Evolutionary conservation across 164 flowering plant species (phyloP).

Genomic region (Annona cherimola): DNA sequence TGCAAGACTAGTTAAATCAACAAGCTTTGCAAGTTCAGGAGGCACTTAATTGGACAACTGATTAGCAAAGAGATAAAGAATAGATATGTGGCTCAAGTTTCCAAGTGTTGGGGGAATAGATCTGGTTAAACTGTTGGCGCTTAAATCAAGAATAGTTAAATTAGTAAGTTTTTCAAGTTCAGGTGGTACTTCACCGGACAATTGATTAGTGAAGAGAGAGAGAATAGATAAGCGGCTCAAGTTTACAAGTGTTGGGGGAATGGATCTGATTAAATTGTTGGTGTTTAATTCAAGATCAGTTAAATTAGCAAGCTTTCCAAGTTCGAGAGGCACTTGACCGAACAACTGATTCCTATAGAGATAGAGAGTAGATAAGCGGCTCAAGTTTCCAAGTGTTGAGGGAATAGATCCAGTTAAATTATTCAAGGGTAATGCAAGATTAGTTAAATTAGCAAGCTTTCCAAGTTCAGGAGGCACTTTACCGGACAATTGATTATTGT

Average conservation of each 20-base stretch:
- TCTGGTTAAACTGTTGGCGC: too few relatives aligned
- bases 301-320: conserved; percentile 9
- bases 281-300: conserved; percentile 11
- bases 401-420: conserved; percentile 42
- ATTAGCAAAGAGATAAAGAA: background rate
- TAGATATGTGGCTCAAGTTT: background rate
- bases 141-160: too few relatives aligned
- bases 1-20: background rate
- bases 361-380: conserved; percentile 4
- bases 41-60: background rate
- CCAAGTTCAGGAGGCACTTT: too few relatives aligned
- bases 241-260: conserved; percentile 18
- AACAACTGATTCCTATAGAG: background rate
- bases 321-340: background rate
- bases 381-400: conserved; percentile 22
- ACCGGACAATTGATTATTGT: too few relatives aligned
- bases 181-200: conserved; percentile 8
- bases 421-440: conserved; percentile 12
- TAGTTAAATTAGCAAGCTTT: too few relatives aligned
- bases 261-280: conserved; percentile 10
- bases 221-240: conserved; percentile 3
- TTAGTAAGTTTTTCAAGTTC: too few relatives aligned
- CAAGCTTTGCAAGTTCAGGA: background rate
- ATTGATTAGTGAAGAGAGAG: background rate
- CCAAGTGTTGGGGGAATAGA: conserved; percentile 28